These are phyloP conservation scores for Neurospora sp. DNA, from an alignment of 495 filamentous ascomycete species.

Conservation along the genomic window DNA sequence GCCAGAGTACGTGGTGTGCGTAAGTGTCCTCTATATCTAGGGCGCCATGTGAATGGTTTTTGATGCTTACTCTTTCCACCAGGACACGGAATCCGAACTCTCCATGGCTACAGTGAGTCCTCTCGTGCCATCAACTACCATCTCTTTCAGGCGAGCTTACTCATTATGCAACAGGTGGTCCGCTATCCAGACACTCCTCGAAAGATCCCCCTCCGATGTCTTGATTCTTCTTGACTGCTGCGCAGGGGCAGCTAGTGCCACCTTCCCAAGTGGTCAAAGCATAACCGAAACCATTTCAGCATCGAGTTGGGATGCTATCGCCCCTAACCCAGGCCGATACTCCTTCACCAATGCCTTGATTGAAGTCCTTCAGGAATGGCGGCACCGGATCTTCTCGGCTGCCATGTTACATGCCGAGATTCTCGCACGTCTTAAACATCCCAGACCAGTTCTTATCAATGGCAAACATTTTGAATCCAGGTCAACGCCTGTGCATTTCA, in stretches of 20 bases:
- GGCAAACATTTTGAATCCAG: slow-evolving; percentile 41
- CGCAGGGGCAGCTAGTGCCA: slow-evolving; percentile 40
- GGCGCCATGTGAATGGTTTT: neutral
- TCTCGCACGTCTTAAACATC: slow-evolving; percentile 41
- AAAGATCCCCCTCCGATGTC: slow-evolving; percentile 42
- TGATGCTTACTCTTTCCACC: neutral
- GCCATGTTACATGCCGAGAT: slow-evolving; percentile 44
- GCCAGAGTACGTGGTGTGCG: slow-evolving; percentile 46
- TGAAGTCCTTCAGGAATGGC: slow-evolving; percentile 42
- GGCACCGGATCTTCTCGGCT: slow-evolving; percentile 34
- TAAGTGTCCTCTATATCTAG: slow-evolving; percentile 14
- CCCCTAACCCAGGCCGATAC: slow-evolving; percentile 40
- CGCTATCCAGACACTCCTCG: slow-evolving; percentile 43
- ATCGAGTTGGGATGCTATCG: slow-evolving; percentile 43
- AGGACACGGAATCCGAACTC: slow-evolving; percentile 30
- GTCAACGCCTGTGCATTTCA: slow-evolving; percentile 42
- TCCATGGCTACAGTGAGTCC: slow-evolving; percentile 30
- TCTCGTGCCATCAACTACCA: neutral
- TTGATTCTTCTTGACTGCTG: slow-evolving; percentile 46
- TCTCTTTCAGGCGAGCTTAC: neutral
- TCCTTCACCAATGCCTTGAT: slow-evolving; percentile 43
- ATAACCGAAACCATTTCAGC: slow-evolving; percentile 45
- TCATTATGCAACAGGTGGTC: slow-evolving; percentile 30
- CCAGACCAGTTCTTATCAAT: slow-evolving; percentile 38
- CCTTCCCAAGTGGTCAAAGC: slow-evolving; percentile 36